phyloP scores from a whole-genome alignment of 345 rosid genomes.

The Acer negundo region DNA sequence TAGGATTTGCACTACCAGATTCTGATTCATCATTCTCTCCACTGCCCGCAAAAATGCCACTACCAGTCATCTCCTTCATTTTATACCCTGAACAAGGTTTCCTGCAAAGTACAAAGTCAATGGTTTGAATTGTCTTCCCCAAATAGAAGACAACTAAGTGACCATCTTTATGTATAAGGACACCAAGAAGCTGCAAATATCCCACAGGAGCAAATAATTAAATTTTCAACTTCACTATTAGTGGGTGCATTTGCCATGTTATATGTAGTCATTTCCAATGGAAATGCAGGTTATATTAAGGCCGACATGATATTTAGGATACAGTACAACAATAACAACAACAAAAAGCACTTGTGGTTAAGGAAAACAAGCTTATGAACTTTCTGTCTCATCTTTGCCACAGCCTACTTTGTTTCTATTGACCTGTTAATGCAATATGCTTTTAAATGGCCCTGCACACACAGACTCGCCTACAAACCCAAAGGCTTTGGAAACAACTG shows the following conservation, averaged over 20 bases:
- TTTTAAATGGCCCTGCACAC: not conserved
- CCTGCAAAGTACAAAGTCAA: constrained; percentile 40
- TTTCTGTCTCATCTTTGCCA: constrained; percentile 3
- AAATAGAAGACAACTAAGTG: not conserved
- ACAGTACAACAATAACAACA: not conserved
- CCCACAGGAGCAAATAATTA: not conserved
- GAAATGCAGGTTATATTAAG: not conserved
- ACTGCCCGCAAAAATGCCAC: constrained; percentile 78
- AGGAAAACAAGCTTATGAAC: not conserved
- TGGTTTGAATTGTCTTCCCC: constrained; percentile 14
- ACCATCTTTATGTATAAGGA: not conserved
- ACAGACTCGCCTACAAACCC: not conserved
- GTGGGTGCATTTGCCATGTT: not conserved
- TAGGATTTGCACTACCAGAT: constrained; percentile 48
- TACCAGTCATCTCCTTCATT: constrained; percentile 94
- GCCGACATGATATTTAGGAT: not conserved
- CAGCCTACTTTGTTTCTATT: not conserved
- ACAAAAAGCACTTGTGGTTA: not conserved
- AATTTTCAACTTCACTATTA: not conserved
- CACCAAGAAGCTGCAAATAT: not conserved
- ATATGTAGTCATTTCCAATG: not conserved
- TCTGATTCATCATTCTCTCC: constrained; percentile 57
- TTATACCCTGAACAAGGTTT: constrained; percentile 93
- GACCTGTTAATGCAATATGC: not conserved
- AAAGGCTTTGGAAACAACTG: not conserved